Base-by-base conservation (phyloP, 805 yeast species). In the Candida schatavii region DNA sequence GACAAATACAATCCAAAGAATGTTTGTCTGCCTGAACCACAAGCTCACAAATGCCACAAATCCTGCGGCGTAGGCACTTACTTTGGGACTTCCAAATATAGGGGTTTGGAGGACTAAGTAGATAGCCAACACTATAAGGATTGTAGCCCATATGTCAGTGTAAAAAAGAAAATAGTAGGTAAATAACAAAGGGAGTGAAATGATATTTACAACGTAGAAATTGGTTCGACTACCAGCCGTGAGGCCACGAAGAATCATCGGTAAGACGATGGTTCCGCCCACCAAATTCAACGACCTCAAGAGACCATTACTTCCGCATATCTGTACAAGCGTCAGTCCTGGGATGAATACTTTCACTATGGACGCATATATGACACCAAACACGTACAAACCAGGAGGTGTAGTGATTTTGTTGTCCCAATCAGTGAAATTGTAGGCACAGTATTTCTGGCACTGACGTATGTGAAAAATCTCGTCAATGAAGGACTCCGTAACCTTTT, bases 351-450 rank as follows among this genome's bases (percentile, higher is more conserved):
- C 46, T 3, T 20, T 5, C 45, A 80, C 46, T 2, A 72, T 38
- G 27, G 62, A 62, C 6, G 66, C 35, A 46, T 71, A 75, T 2
- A 49, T 46, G 25, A 62, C 61, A 4, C 78, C 79, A 7, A 78
- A 47, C 4, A 61, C 43, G 57, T 93, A 91, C 14, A 91, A 66
- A 0, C 98, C 99, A 1, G 98, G 98, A 1, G 99, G 99, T 0
- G 99, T 93, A 2, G 99, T 91, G 57, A 93, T 88, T 56, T 91
- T 90, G 10, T 81, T 74, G 59, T 93, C 88, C 93, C 95, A 87
- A 1, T 66, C 53, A n/a, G 48, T 41, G 64, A 81, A 88, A 39
- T 79, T 67, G 10, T 83, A 84, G 1, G 58, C 50, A 45, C 88
- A 76, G 55, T 85, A 89, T 37, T 68, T 72, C 44, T 78, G 72